Conservation (phyloP, 2,329 filamentous ascomycete species). For the Didymella pomorum region DNA sequence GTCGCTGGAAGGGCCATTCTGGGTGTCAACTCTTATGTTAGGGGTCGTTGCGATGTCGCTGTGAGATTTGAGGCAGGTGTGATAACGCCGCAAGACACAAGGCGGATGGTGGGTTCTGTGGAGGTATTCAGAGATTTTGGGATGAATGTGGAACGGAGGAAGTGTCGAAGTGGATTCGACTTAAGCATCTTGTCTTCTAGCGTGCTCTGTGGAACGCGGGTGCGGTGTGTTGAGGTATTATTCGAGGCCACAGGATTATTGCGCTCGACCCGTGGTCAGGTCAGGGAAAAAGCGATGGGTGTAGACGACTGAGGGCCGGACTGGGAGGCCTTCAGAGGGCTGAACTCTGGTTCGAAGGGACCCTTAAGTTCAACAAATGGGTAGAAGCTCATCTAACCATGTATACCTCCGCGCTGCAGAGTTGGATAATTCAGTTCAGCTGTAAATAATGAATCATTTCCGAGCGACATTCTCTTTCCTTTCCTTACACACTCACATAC, state of each 20-base stretch:
- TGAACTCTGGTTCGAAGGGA: background rate
- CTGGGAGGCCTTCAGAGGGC: background rate
- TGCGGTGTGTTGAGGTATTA: background rate
- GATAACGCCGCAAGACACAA: background rate
- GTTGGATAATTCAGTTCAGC: background rate
- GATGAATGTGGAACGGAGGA: background rate
- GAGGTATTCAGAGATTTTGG: background rate
- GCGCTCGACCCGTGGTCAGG: too few species aligned
- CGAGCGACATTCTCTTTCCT: background rate
- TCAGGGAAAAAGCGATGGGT: too few species aligned
- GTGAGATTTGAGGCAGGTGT: background rate
- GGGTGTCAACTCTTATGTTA: background rate
- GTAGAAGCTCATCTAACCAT: background rate
- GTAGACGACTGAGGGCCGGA: background rate
- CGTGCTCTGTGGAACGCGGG: conserved; percentile 9
- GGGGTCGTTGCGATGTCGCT: background rate
- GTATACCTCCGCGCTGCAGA: background rate
- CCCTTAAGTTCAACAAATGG: too few species aligned
- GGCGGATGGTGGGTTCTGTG: background rate
- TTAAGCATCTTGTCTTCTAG: background rate
- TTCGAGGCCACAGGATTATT: too few species aligned
- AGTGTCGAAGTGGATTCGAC: background rate
- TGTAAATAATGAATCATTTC: background rate
- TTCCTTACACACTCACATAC: background rate
- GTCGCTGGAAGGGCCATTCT: background rate